Evolutionary conservation across 2,329 filamentous ascomycete species (phyloP).

Genomic region (Blastomyces silverae): DNA sequence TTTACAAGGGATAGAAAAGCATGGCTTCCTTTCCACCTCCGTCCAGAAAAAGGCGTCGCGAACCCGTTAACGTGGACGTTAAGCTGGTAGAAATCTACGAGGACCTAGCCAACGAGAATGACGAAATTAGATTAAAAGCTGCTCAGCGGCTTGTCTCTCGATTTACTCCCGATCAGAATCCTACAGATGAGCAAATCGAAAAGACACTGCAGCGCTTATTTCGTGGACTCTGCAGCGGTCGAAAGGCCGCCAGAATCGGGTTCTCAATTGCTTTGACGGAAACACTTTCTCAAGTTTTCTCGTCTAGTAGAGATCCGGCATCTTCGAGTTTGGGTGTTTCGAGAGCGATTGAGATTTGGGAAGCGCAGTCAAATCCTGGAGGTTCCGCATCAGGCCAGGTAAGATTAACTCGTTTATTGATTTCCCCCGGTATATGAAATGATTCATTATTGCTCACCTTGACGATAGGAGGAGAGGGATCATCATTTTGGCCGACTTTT

Average conservation of each 20-base stretch:
- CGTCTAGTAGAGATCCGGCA: slow-evolving; percentile 24
- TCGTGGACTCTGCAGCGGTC: slow-evolving; percentile 78
- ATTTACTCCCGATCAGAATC: slow-evolving; percentile 38
- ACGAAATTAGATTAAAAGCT: slow-evolving; percentile 43
- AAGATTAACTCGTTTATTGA: slow-evolving; percentile 20
- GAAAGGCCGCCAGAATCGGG: slow-evolving; percentile 79
- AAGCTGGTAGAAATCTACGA: slow-evolving; percentile 46
- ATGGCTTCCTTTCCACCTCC: slow-evolving; percentile 5
- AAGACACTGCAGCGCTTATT: slow-evolving; percentile 59
- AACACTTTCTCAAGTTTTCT: slow-evolving; percentile 64
- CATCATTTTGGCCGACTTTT: slow-evolving; percentile 80
- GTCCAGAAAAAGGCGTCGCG: slow-evolving; percentile 36
- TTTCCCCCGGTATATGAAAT: slow-evolving; percentile 35
- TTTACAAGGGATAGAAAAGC: not conserved
- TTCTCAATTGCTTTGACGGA: slow-evolving; percentile 87
- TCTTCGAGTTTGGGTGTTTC: slow-evolving; percentile 35
- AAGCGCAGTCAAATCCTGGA: slow-evolving; percentile 47
- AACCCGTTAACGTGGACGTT: slow-evolving; percentile 39
- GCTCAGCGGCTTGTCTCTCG: slow-evolving; percentile 41
- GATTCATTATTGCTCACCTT: slow-evolving; percentile 47
- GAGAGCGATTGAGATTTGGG: slow-evolving; percentile 47
- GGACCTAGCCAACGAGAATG: slow-evolving; percentile 43
- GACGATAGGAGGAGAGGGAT: slow-evolving; percentile 73
- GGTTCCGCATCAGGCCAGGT: slow-evolving; percentile 51
- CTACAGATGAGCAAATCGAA: slow-evolving; percentile 37